Evolutionary conservation across 208 protist genomes (phyloP).

Genomic region (Vickermania ingenoplastis): DNA sequence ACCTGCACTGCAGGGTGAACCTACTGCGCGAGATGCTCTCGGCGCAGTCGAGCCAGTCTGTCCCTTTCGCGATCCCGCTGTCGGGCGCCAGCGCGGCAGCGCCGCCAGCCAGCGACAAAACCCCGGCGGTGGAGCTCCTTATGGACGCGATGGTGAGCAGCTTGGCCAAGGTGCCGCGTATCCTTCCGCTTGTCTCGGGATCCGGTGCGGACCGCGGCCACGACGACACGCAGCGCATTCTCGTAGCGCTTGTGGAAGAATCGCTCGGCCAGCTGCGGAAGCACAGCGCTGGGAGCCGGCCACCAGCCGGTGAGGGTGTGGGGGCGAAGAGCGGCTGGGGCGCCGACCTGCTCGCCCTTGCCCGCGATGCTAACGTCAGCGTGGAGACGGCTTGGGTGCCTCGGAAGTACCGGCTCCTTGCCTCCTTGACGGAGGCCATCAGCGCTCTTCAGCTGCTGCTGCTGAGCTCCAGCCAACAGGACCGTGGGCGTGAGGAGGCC

Average conservation of each 20-base stretch:
- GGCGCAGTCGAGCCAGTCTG: not conserved
- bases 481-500: not conserved
- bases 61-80: conserved; percentile 6
- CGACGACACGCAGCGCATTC: conserved; percentile 22
- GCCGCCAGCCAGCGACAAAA: conserved; percentile 7
- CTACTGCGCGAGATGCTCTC: conserved; percentile 59
- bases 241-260: conserved; percentile 27
- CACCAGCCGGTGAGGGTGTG: not conserved
- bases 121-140: conserved; percentile 19
- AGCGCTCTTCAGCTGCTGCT: conserved; percentile 61
- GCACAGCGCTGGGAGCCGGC: not conserved
- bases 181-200: not conserved
- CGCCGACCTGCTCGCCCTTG: not conserved
- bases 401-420: conserved; percentile 6
- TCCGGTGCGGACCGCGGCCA: conserved; percentile 3
- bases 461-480: conserved; percentile 48
- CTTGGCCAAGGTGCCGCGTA: conserved; percentile 3
- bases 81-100: conserved; percentile 9
- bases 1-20: conserved; percentile 33
- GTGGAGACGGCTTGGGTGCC: not conserved
- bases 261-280: conserved; percentile 16
- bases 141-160: conserved; percentile 14
- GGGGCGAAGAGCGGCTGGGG: not conserved
- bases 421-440: conserved; percentile 38
- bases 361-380: not conserved